Evolutionary conservation across 345 rosid genomes (phyloP).

Genomic region (Hevea brasiliensis): DNA sequence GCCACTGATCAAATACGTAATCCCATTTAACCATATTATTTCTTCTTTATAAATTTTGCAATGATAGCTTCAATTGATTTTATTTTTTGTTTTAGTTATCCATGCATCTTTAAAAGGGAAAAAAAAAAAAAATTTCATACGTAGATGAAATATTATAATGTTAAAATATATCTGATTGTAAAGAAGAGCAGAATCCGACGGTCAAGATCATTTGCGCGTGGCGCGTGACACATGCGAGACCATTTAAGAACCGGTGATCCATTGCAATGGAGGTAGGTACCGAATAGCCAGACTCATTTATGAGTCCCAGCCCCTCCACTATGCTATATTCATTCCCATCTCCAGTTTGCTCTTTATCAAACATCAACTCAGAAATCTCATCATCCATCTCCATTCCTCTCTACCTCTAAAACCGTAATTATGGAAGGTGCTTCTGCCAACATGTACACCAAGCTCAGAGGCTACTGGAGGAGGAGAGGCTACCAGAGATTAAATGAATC

Average conservation of each 20-base stretch:
- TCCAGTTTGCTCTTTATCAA: not conserved
- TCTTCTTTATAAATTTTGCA: no score
- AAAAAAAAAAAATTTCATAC: no score
- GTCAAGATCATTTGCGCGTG: not conserved
- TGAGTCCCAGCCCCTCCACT: not conserved
- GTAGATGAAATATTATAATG: no score
- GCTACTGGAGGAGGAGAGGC: slow-evolving; percentile 42
- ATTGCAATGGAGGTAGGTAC: not conserved
- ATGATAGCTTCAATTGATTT: no score
- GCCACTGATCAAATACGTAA: no score
- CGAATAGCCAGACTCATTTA: not conserved
- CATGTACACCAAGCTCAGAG: slow-evolving; percentile 32
- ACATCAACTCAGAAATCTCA: no score
- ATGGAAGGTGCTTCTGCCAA: slow-evolving; percentile 51
- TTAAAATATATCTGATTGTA: no score
- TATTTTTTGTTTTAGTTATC: no score
- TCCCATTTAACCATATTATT: no score
- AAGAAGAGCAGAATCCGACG: no score
- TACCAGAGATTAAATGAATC: slow-evolving; percentile 47
- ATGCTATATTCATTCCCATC: not conserved
- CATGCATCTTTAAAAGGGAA: no score
- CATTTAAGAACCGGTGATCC: no score
- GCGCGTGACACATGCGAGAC: not conserved
- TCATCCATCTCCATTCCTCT: not conserved
- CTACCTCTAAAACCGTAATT: not conserved